A percentile compares a stretch with the other conserved stretches of the same genome.
phyloP scores from a whole-genome alignment of 257 asterid genomes.

The Penstemon barbatus region DNA sequence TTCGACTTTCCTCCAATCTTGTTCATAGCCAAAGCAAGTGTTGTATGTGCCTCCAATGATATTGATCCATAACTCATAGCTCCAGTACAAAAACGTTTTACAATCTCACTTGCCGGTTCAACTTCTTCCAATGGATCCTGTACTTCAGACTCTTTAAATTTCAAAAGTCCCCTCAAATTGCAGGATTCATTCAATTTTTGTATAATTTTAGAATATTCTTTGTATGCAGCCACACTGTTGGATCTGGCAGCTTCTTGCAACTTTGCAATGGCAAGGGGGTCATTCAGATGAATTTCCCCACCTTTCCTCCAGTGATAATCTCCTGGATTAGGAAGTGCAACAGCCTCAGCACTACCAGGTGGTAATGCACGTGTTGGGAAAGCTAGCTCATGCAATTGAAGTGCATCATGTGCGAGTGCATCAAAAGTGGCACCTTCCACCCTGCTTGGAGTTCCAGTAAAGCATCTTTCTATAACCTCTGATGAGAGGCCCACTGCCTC shows the following conservation, averaged over 20 bases:
- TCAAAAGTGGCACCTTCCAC: slow-evolving; percentile 99
- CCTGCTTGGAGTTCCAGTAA: slow-evolving; percentile 95
- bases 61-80: slow-evolving; percentile 99
- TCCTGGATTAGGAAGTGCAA: slow-evolving; percentile 98
- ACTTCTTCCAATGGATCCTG: slow-evolving; percentile 85
- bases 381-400: slow-evolving; percentile 85
- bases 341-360: slow-evolving; percentile 93
- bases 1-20: slow-evolving; percentile 92
- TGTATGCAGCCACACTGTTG: slow-evolving; percentile 91
- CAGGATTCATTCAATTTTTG: slow-evolving; percentile 87
- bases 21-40: slow-evolving; percentile 97
- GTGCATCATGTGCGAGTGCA: slow-evolving; percentile 86
- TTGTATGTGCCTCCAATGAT: slow-evolving; percentile 90
- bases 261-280: slow-evolving; percentile 94
- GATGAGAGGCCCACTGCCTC: slow-evolving; percentile 99
- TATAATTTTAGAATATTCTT: slow-evolving; percentile 82
- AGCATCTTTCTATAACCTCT: slow-evolving; percentile 94
- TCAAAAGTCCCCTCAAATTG: slow-evolving; percentile 94
- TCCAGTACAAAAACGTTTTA: slow-evolving; percentile 90
- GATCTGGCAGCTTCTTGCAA: slow-evolving; percentile 92
- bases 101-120: slow-evolving; percentile 93
- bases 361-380: slow-evolving; percentile 85
- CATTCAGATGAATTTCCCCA: slow-evolving; percentile 94
- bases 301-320: slow-evolving; percentile 99
- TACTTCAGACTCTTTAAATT: slow-evolving; percentile 65